Conservation (phyloP, 2,329 filamentous ascomycete species). For the Fusarium marasasianum region DNA sequence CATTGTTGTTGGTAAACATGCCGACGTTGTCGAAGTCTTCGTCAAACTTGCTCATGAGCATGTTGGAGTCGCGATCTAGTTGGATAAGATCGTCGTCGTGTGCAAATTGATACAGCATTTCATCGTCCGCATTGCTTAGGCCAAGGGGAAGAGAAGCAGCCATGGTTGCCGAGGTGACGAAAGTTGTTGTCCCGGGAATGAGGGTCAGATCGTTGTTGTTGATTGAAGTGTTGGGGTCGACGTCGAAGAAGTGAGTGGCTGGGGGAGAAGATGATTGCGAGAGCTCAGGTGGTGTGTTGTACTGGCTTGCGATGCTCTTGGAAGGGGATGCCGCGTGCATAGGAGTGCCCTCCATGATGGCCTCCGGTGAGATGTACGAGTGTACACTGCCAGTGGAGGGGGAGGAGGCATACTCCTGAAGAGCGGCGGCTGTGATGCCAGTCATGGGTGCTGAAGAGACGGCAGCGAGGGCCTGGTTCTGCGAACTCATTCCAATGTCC, state of each 20-base stretch:
- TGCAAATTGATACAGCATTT: slow-evolving; percentile 56
- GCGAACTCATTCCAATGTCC: slow-evolving; percentile 51
- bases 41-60: slow-evolving; percentile 64
- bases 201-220: slow-evolving; percentile 45
- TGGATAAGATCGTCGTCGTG: slow-evolving; percentile 54
- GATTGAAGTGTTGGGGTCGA: slow-evolving; percentile 52
- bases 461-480: slow-evolving; percentile 44
- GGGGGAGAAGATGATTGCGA: slow-evolving; percentile 69
- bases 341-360: slow-evolving; percentile 51
- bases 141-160: slow-evolving; percentile 46
- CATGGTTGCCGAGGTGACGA: slow-evolving; percentile 47
- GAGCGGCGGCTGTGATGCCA: slow-evolving; percentile 45
- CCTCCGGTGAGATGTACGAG: slow-evolving; percentile 59
- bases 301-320: slow-evolving; percentile 61
- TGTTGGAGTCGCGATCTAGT: slow-evolving; percentile 57
- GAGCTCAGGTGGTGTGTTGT: slow-evolving; percentile 67
- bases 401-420: slow-evolving; percentile 49
- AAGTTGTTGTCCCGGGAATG: slow-evolving; percentile 45
- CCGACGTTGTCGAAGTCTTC: slow-evolving; percentile 62
- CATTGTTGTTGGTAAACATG: slow-evolving; percentile 61
- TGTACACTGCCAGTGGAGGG: slow-evolving; percentile 52
- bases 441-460: slow-evolving; percentile 60
- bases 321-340: slow-evolving; percentile 58
- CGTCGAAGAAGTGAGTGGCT: slow-evolving; percentile 58
- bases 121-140: slow-evolving; percentile 55